Percentiles rank a stretch among this genome's conserved stretches.
Evolutionary conservation across 2,329 filamentous ascomycete genomes (phyloP).

Genomic region (Fusarium albosuccineum): DNA sequence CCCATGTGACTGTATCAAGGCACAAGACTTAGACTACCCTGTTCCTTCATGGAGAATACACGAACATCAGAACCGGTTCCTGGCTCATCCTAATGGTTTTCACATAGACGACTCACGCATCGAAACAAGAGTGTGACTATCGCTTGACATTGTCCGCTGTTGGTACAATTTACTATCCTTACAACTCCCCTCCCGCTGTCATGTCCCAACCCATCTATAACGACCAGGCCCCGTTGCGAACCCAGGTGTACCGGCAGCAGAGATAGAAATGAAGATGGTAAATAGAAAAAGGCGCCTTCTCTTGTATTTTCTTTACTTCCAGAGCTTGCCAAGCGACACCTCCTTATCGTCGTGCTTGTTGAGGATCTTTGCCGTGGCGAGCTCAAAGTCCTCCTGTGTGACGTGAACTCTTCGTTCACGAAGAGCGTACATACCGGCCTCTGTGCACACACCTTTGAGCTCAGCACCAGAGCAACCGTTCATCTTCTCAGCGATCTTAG

Average conservation of each 20-base stretch:
- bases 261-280: conserved; percentile 40
- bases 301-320: conserved; percentile 55
- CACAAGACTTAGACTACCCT: too few relatives aligned
- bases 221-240: conserved; percentile 34
- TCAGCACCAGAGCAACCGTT: conserved; percentile 98
- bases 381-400: conserved; percentile 98
- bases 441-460: conserved; percentile 98
- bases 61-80: too few relatives aligned
- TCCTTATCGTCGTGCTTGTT: conserved; percentile 99
- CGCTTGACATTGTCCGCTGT: conserved; percentile 38
- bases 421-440: conserved; percentile 98
- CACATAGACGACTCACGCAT: background rate
- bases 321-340: conserved; percentile 88
- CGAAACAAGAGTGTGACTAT: conserved; percentile 23
- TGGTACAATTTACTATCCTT: conserved; percentile 53
- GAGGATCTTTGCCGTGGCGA: conserved; percentile 98
- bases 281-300: conserved; percentile 35
- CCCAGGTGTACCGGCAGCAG: conserved; percentile 40
- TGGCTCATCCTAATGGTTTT: background rate
- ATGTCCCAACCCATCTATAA: conserved; percentile 47
- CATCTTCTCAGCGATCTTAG: conserved; percentile 99
- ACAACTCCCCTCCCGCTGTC: conserved; percentile 49
- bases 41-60: too few relatives aligned
- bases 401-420: conserved; percentile 97
- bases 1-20: too few relatives aligned